Conservation (phyloP, 768 basidiomycete species). For the Tephrocybe sp. region DNA sequence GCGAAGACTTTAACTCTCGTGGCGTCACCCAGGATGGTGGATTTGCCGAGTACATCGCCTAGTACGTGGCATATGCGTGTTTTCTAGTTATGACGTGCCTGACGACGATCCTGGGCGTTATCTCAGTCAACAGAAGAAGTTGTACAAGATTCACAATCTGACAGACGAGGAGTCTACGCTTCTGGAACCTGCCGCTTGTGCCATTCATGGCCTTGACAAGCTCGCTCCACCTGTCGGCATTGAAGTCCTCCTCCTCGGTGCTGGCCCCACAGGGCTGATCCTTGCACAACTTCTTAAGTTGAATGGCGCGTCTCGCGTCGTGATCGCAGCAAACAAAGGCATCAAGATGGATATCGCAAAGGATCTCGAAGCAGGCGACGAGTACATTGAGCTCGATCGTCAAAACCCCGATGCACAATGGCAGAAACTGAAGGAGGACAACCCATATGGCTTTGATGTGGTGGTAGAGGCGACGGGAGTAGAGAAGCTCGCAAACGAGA, state of each 20-base stretch:
- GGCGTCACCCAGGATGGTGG: conserved; percentile 84
- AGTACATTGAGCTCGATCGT: conserved; percentile 84
- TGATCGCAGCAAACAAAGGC: conserved; percentile 88
- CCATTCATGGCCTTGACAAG: conserved; percentile 90
- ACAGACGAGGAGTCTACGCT: conserved; percentile 87
- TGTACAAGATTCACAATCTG: conserved; percentile 87
- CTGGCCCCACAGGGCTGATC: conserved; percentile 91
- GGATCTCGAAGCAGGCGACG: conserved; percentile 76
- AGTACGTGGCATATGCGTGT: conserved; percentile 46
- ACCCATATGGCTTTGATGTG: conserved; percentile 90
- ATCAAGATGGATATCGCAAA: conserved; percentile 89
- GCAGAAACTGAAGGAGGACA: conserved; percentile 74
- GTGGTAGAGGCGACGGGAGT: conserved; percentile 70
- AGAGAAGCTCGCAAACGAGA: conserved; percentile 82
- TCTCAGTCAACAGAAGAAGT: conserved; percentile 55
- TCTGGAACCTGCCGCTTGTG: conserved; percentile 88
- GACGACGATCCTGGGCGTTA: neutral
- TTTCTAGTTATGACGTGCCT: neutral
- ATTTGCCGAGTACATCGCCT: conserved; percentile 87
- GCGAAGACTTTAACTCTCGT: conserved; percentile 80
- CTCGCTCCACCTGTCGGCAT: conserved; percentile 79
- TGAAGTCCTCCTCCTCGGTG: conserved; percentile 83
- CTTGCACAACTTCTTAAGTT: conserved; percentile 85
- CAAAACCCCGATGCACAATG: conserved; percentile 75
- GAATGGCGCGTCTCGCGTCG: conserved; percentile 79